phyloP scores from a whole-genome alignment of 768 basidiomycete genomes.

The Tylopilus felleus region DNA sequence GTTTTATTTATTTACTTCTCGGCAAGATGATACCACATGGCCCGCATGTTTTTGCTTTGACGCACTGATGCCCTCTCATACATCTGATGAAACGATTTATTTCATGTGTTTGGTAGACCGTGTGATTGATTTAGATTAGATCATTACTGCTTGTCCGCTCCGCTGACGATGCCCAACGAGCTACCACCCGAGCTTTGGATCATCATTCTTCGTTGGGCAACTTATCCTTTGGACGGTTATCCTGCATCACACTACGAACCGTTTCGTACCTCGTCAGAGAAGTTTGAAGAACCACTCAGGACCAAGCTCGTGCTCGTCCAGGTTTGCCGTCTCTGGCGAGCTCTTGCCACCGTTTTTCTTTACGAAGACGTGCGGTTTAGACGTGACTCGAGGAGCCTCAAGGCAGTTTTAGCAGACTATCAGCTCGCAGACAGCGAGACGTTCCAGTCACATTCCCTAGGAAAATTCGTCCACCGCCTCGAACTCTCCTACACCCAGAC shows the following conservation, averaged over 20 bases:
- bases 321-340: conserved; percentile 59
- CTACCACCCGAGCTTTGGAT: conserved; percentile 58
- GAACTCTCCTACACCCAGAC: conserved; percentile 59
- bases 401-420: conserved; percentile 27
- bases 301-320: conserved; percentile 43
- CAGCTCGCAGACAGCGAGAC: conserved; percentile 8
- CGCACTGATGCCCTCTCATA: conserved; percentile 2
- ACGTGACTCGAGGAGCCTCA: conserved; percentile 30
- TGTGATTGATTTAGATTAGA: conserved; percentile 6
- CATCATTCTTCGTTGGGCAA: conserved; percentile 46
- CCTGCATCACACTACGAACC: conserved; percentile 40
- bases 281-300: conserved; percentile 29
- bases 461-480: conserved; percentile 48
- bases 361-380: conserved; percentile 53
- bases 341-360: conserved; percentile 42
- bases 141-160: neutral
- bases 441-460: conserved; percentile 21
- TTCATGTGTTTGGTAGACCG: neutral
- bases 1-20: conserved; percentile 28
- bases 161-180: neutral
- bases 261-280: conserved; percentile 39
- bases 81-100: neutral
- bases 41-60: conserved; percentile 17
- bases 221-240: conserved; percentile 25
- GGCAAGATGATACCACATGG: conserved; percentile 32